A percentile compares a stretch with the other conserved stretches of the same genome.
Conservation (phyloP, 2,329 filamentous ascomycete genomes). For the Teratosphaeria gauchensis region DNA sequence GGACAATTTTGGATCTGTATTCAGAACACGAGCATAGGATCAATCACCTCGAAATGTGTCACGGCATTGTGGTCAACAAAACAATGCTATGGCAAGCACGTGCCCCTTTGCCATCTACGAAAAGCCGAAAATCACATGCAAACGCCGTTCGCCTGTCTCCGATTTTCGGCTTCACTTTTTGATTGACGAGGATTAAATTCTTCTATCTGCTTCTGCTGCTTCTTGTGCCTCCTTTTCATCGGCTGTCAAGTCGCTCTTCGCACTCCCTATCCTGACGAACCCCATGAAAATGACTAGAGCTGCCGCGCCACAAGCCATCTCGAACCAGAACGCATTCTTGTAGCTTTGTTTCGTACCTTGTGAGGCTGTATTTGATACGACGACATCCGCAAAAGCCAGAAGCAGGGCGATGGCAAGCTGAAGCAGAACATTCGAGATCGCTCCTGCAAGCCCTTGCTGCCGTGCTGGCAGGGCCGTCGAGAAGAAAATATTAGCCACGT, state of each 20-base stretch:
- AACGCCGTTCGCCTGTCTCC: too few relatives aligned
- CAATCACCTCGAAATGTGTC: too few relatives aligned
- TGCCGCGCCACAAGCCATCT: constrained; percentile 45
- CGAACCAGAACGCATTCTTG: constrained; percentile 58
- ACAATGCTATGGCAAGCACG: background rate
- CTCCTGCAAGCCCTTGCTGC: constrained; percentile 62
- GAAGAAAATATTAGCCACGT: constrained; percentile 63
- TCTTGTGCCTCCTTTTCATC: constrained; percentile 42
- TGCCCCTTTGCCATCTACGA: background rate
- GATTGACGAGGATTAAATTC: background rate
- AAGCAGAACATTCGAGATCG: constrained; percentile 59
- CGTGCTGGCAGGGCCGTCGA: constrained; percentile 59
- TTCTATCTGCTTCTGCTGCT: constrained; percentile 5
- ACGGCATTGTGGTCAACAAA: too few relatives aligned
- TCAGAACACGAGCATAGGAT: too few relatives aligned
- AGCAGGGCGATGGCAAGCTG: constrained; percentile 65
- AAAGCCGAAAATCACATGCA: too few relatives aligned
- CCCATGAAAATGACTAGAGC: constrained; percentile 43
- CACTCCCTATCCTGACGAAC: constrained; percentile 47
- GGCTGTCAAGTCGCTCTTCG: constrained; percentile 47
- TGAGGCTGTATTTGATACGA: constrained; percentile 38
- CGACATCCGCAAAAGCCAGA: constrained; percentile 60
- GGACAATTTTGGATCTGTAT: too few relatives aligned
- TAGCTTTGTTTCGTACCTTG: constrained; percentile 45
- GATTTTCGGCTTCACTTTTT: too few relatives aligned